These are phyloP conservation scores for Saccharomycopsis schoenii DNA, from an alignment of 805 yeast genomes.

Conservation along the genomic window DNA sequence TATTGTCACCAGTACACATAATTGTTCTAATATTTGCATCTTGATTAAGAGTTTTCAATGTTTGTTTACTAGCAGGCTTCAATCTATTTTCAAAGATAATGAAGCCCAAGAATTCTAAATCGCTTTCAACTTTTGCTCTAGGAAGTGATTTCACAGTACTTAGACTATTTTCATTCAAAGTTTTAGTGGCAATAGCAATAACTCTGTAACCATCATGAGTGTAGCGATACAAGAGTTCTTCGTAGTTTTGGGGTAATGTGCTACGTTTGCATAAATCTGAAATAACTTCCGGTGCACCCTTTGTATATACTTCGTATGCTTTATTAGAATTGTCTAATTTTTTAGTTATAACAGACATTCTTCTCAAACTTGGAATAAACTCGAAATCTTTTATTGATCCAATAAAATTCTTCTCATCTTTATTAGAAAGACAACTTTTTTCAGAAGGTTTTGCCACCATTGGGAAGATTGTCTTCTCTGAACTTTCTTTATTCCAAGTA, in stretches of 20 bases:
- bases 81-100: constrained; percentile 88
- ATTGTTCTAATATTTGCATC: constrained; percentile 70
- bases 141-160: constrained; percentile 27
- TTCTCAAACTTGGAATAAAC: constrained; percentile 71
- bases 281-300: constrained; percentile 97
- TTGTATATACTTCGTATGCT: constrained; percentile 51
- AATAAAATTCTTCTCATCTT: constrained; percentile 25
- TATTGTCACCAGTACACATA: constrained; percentile 98
- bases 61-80: constrained; percentile 55
- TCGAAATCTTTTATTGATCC: constrained; percentile 55
- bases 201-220: constrained; percentile 94
- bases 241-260: constrained; percentile 65
- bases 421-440: constrained; percentile 15
- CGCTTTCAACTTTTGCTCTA: constrained; percentile 61
- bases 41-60: constrained; percentile 42
- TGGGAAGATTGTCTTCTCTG: constrained; percentile 34
- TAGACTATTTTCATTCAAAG: constrained; percentile 23
- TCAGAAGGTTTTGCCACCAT: constrained; percentile 37
- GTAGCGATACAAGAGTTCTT: constrained; percentile 65
- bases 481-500: constrained; percentile 15
- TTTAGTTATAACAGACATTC: constrained; percentile 80
- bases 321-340: constrained; percentile 27
- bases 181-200: constrained; percentile 81
- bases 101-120: constrained; percentile 73
- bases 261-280: constrained; percentile 61